Percentiles rank a stretch among this genome's conserved stretches.
Evolutionary conservation across 2,329 filamentous ascomycete genomes (phyloP).

Genomic region (Periconia digitata): DNA sequence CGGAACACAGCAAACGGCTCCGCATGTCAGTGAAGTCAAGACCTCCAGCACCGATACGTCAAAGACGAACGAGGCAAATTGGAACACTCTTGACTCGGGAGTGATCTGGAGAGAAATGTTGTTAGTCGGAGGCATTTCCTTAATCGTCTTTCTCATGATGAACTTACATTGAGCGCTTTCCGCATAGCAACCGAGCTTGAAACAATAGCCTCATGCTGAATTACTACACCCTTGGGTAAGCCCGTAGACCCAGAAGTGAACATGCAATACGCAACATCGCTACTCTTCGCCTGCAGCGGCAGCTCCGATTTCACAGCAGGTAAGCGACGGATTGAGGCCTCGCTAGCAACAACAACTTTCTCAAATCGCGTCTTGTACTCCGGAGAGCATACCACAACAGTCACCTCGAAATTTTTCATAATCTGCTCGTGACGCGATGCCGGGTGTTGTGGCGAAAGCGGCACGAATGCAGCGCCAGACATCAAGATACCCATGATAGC

Average conservation of each 20-base stretch:
- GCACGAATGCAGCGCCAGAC: constrained; percentile 36
- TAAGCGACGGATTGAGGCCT: constrained; percentile 17
- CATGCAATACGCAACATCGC: constrained; percentile 30
- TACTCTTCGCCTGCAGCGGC: constrained; percentile 16
- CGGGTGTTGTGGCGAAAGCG: constrained; percentile 31
- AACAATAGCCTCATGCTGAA: constrained; percentile 32
- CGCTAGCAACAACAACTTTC: constrained; percentile 20
- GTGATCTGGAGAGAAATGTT: constrained; percentile 19
- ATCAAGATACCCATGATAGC: constrained; percentile 41
- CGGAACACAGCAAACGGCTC: constrained; percentile 38
- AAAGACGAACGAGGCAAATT: constrained; percentile 40
- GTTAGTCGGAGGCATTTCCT: too few relatives aligned
- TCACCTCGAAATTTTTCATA: constrained; percentile 28
- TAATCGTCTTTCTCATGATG: too few relatives aligned
- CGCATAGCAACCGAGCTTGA: constrained; percentile 32
- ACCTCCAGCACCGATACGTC: constrained; percentile 39
- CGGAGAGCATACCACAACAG: constrained; percentile 31
- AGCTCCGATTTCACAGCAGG: constrained; percentile 9
- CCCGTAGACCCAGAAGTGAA: constrained; percentile 41
- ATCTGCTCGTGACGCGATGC: constrained; percentile 29
- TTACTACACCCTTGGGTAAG: constrained; percentile 33
- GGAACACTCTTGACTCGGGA: constrained; percentile 33
- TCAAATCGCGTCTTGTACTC: constrained; percentile 22
- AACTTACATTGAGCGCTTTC: constrained; percentile 20
- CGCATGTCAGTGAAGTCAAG: constrained; percentile 32